Percentiles rank a stretch among this genome's conserved stretches.
Conservation (phyloP, 2,329 filamentous ascomycete genomes). For the Colletotrichum sp. region DNA sequence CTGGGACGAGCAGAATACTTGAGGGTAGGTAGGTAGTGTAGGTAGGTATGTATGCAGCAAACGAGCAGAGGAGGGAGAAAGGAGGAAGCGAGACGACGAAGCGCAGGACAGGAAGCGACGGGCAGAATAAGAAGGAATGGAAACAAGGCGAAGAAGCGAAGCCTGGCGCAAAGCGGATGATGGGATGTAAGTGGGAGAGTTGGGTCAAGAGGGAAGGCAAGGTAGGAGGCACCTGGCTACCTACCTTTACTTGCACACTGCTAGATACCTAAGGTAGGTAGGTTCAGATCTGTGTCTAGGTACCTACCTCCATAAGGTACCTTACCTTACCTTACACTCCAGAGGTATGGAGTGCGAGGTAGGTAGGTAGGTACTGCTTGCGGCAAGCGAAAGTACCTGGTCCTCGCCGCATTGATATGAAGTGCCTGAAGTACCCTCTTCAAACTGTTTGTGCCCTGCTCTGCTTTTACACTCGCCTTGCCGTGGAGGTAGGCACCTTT, state of each 20-base stretch:
- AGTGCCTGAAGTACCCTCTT: not conserved
- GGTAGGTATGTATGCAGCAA: not conserved
- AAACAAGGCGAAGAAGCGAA: not conserved
- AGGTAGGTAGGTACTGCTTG: not conserved
- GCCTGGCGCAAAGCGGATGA: conserved; percentile 21
- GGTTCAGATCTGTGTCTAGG: not conserved
- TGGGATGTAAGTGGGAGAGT: not conserved
- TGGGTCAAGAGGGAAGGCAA: not conserved
- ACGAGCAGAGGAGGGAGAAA: not conserved
- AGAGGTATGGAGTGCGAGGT: not conserved
- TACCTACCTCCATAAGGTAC: not conserved
- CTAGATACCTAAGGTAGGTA: not conserved
- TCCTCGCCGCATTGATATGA: not conserved
- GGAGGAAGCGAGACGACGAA: not conserved
- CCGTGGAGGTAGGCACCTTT: not conserved
- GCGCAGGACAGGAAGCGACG: not conserved
- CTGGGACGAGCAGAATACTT: not conserved
- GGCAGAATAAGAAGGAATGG: conserved; percentile 4
- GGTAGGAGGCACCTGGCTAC: not conserved
- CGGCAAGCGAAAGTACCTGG: not conserved
- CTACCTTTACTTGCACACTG: not conserved
- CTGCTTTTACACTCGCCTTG: not conserved
- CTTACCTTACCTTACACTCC: not conserved
- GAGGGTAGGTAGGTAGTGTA: not conserved
- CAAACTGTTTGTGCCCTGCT: not conserved